These are phyloP conservation scores for Quercus suber DNA, from an alignment of 306 rosid species.

Conservation along the genomic window DNA sequence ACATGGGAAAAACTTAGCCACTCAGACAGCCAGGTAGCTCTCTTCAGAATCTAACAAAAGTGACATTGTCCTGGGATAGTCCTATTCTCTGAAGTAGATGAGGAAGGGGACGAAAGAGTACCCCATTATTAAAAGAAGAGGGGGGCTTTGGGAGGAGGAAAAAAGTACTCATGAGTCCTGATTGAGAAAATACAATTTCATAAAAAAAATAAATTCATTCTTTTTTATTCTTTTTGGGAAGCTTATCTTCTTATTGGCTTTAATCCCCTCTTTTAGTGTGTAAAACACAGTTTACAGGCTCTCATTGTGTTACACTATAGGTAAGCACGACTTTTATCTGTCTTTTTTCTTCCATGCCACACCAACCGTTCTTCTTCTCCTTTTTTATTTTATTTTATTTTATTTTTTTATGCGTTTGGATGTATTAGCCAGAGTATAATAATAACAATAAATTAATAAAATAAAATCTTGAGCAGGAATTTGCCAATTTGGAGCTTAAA, in stretches of 20 bases:
- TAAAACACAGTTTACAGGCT: neutral
- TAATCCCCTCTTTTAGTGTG: conserved; percentile 1
- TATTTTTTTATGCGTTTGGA: neutral
- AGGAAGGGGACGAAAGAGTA: conserved; percentile 34
- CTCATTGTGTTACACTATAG: conserved; percentile 1
- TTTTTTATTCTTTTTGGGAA: conserved; percentile 15
- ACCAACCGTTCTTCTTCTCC: no score
- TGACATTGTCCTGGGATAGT: neutral
- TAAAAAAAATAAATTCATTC: neutral
- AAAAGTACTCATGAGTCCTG: conserved; percentile 10
- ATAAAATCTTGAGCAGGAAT: neutral
- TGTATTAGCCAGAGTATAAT: neutral
- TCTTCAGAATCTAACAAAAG: conserved; percentile 11
- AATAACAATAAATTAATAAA: neutral
- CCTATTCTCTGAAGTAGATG: conserved; percentile 14
- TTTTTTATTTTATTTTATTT: neutral
- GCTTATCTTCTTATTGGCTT: conserved; percentile 25
- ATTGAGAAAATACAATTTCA: neutral
- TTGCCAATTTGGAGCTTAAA: no score
- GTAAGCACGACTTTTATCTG: neutral
- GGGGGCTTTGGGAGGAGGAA: conserved; percentile 23
- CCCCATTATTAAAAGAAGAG: conserved; percentile 25
- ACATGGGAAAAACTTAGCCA: conserved; percentile 42
- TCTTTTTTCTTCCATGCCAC: neutral
- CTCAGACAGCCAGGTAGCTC: neutral